Evolutionary conservation across 78 protist species (phyloP), one percentile per base, ranked within the genome.

Genomic region (Dictyostelium intermedium): DNA sequence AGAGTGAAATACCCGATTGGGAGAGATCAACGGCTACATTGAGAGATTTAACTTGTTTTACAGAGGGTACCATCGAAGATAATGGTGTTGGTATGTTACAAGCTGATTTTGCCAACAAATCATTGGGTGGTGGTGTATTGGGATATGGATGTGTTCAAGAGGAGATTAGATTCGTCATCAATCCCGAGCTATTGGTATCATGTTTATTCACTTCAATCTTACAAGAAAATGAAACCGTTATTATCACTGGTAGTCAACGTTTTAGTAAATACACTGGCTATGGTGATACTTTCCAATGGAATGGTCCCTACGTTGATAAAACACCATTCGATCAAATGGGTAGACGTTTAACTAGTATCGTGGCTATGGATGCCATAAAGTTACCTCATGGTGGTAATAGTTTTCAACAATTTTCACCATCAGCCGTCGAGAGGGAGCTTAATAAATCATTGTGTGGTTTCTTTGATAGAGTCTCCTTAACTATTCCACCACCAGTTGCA

Each of bases 61-160:
- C 61, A n/a, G 85, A 86, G 0, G 91, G 96, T 25, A 82, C 92
- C 25, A 94, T 94, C 14, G 96, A 94, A 60, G 96, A 94, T 23
- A 35, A 83, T 69, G 91, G 86, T 14, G n/a, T 74, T 23, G 91
- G 89, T 13, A 37, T 41, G 35, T 39, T 92, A 70, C 96, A 96
- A 35, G 91, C 96, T 3, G 98, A 97, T 74, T 97, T 97, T 81
- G 98, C 98, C 30, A 97, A 97, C 50, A 85, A 93, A 45, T 25
- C 76, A 20, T 74, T 97, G 35, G 98, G 98, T 47, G 98, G 98
- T 41, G 98, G 98, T 20, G 98, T 92, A 16, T 50, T 97, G 5
- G 92, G 98, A 30, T 78, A 95, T 85, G 98, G 98, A 10, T 83
- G 93, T 16, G 97, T 96, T 20, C 98, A 97, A 73, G 98, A 97